Percentiles rank a stretch among this genome's conserved stretches.
These are phyloP conservation scores for Cochlearia excelsa DNA, from an alignment of 345 rosid species.

Conservation along the genomic window DNA sequence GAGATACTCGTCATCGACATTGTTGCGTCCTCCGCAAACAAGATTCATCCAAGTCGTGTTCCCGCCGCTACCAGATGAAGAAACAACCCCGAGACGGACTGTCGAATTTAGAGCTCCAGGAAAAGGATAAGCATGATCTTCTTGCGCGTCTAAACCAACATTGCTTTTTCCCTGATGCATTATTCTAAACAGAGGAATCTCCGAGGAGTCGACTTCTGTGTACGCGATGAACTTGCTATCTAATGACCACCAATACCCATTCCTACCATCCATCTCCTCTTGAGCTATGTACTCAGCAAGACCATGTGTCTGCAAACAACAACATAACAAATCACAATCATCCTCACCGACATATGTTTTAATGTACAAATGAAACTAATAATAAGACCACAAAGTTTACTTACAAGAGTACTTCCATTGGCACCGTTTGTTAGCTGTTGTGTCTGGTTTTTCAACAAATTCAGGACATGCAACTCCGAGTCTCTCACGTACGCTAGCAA, in stretches of 20 bases:
- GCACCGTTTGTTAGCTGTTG: conserved; percentile 72
- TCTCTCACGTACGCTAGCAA: conserved; percentile 73
- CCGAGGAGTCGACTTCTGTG: conserved; percentile 73
- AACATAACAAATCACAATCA: conserved; percentile 32
- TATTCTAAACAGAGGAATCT: conserved; percentile 76
- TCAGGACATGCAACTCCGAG: conserved; percentile 65
- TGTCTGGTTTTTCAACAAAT: conserved; percentile 51
- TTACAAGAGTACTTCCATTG: conserved; percentile 57
- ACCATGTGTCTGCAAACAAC: conserved; percentile 71
- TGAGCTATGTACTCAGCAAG: conserved; percentile 99
- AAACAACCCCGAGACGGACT: conserved; percentile 85
- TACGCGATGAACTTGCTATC: conserved; percentile 86
- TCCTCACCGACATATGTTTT: conserved; percentile 9
- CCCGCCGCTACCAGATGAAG: conserved; percentile 57
- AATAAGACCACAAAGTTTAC: conserved; percentile 20
- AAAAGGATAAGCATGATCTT: conserved; percentile 95
- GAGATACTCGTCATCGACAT: conserved; percentile 66
- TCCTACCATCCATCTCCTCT: conserved; percentile 98
- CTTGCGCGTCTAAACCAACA: conserved; percentile 76
- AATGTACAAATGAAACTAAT: background rate
- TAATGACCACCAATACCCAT: conserved; percentile 97
- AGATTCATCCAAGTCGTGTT: conserved; percentile 84
- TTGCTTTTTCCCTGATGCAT: conserved; percentile 92
- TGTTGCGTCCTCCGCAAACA: conserved; percentile 69
- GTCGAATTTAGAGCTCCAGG: conserved; percentile 88